Evolutionary conservation across 768 basidiomycete species (phyloP).

Genomic region (Lentinula detonsa): DNA sequence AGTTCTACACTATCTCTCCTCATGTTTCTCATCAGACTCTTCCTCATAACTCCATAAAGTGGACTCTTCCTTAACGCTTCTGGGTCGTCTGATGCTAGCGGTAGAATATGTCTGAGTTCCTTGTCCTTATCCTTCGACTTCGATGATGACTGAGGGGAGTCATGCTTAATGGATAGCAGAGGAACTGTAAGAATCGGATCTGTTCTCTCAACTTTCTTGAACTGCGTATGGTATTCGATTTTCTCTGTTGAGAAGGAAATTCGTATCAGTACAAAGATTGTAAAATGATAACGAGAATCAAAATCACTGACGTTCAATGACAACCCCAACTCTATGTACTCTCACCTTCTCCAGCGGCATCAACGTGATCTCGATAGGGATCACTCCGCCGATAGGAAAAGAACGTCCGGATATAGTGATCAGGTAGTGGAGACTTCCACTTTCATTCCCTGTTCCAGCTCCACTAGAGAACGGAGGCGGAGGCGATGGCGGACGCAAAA

Average conservation of each 20-base stretch:
- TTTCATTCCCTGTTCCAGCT: constrained; percentile 32
- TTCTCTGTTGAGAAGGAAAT: constrained; percentile 45
- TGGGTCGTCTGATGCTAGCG: constrained; percentile 65
- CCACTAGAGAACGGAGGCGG: not conserved
- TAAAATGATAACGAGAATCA: not conserved
- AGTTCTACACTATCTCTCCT: not conserved
- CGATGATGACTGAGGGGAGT: constrained; percentile 47
- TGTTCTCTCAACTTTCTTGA: constrained; percentile 60
- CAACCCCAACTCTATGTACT: constrained; percentile 64
- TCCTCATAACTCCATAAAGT: constrained; percentile 40
- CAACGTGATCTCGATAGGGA: constrained; percentile 76
- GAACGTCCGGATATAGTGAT: constrained; percentile 69
- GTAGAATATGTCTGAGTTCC: constrained; percentile 60
- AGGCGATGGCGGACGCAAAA: not conserved
- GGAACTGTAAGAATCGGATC: constrained; percentile 47
- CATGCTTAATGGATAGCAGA: constrained; percentile 23
- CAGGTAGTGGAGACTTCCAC: constrained; percentile 53
- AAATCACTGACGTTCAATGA: constrained; percentile 64
- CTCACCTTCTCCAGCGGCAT: constrained; percentile 83
- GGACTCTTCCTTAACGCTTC: constrained; percentile 65
- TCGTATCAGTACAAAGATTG: not conserved
- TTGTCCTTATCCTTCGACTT: constrained; percentile 55
- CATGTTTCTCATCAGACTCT: not conserved
- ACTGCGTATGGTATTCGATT: constrained; percentile 72
- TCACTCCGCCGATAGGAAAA: constrained; percentile 76